Percentiles rank a stretch among this genome's conserved stretches.
These are phyloP conservation scores for Coprinopsis strossmayeri DNA, from an alignment of 768 basidiomycete genomes.

Conservation along the genomic window DNA sequence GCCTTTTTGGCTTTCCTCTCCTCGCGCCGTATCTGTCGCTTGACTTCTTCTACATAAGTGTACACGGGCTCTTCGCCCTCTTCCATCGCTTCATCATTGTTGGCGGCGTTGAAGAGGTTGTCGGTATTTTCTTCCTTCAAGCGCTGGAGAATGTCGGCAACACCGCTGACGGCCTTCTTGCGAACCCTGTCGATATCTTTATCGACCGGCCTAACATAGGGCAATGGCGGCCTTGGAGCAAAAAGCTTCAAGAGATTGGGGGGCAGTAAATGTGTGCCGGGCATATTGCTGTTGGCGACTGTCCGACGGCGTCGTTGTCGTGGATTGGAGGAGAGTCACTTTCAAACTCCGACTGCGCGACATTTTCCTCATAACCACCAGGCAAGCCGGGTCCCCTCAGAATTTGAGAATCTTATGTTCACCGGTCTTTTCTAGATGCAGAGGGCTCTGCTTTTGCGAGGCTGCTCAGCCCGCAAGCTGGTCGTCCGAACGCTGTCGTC, in stretches of 20 bases:
- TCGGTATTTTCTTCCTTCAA: slow-evolving; percentile 77
- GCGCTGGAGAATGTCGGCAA: slow-evolving; percentile 65
- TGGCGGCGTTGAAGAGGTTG: slow-evolving; percentile 51
- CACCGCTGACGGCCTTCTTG: slow-evolving; percentile 65
- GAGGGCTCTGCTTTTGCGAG: slow-evolving; percentile 4
- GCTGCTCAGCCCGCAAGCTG: not conserved
- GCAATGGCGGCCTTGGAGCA: slow-evolving; percentile 85
- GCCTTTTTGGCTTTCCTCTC: slow-evolving; percentile 70
- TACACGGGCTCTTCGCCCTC: slow-evolving; percentile 79
- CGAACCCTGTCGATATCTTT: slow-evolving; percentile 73
- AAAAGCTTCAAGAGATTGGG: slow-evolving; percentile 97
- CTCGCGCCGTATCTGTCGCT: slow-evolving; percentile 71
- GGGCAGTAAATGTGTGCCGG: slow-evolving; percentile 84
- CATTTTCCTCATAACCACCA: not conserved
- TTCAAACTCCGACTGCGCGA: slow-evolving; percentile 5
- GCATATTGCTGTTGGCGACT: slow-evolving; percentile 26
- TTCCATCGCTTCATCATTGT: slow-evolving; percentile 55
- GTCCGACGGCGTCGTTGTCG: not conserved
- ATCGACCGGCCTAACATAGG: slow-evolving; percentile 81
- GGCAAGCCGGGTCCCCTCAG: not conserved
- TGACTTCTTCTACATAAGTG: slow-evolving; percentile 79
- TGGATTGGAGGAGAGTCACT: not conserved
- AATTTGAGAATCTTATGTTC: not conserved
- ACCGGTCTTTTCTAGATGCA: slow-evolving; percentile 1
- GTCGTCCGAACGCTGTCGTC: slow-evolving; percentile 3